Evolutionary conservation across 805 yeast species (phyloP).

Genomic region (Wickerhamomyces hampshirensis): DNA sequence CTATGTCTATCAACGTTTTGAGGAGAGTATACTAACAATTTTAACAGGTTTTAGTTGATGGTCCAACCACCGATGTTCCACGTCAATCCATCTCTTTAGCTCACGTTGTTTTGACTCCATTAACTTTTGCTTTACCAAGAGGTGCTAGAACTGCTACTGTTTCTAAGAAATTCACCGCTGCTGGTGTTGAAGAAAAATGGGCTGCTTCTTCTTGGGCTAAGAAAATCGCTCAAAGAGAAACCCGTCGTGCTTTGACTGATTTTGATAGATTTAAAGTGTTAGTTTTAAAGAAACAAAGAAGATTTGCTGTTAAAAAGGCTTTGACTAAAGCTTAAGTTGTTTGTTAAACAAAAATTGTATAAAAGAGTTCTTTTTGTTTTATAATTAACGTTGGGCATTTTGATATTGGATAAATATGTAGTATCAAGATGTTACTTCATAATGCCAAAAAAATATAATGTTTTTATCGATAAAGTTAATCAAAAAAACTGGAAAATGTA

Average conservation of each 20-base stretch:
- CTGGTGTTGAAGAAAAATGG: slow-evolving; percentile 89
- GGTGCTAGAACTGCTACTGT: slow-evolving; percentile 87
- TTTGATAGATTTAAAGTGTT: slow-evolving; percentile 99
- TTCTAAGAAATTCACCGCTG: slow-evolving; percentile 89
- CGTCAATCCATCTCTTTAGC: slow-evolving; percentile 90
- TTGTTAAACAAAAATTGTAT: slow-evolving; percentile 11
- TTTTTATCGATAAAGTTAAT: too few species aligned
- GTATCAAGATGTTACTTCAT: too few species aligned
- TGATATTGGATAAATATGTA: background rate
- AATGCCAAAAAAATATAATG: background rate
- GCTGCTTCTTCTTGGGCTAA: slow-evolving; percentile 93
- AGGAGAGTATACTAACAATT: slow-evolving; percentile 27
- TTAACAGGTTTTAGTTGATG: slow-evolving; percentile 82
- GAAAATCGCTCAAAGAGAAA: slow-evolving; percentile 93
- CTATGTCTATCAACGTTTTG: too few species aligned
- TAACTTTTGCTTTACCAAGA: slow-evolving; percentile 88
- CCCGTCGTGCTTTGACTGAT: slow-evolving; percentile 90
- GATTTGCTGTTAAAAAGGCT: slow-evolving; percentile 92
- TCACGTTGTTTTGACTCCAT: slow-evolving; percentile 89
- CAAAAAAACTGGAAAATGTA: too few species aligned
- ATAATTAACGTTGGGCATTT: slow-evolving; percentile 8
- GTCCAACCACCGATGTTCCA: slow-evolving; percentile 83
- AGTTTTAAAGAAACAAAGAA: slow-evolving; percentile 96
- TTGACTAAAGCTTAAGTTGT: slow-evolving; percentile 82
- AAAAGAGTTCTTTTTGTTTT: slow-evolving; percentile 7